Conservation (phyloP, 2,329 filamentous ascomycete species). For the Akanthomyces lecanii region DNA sequence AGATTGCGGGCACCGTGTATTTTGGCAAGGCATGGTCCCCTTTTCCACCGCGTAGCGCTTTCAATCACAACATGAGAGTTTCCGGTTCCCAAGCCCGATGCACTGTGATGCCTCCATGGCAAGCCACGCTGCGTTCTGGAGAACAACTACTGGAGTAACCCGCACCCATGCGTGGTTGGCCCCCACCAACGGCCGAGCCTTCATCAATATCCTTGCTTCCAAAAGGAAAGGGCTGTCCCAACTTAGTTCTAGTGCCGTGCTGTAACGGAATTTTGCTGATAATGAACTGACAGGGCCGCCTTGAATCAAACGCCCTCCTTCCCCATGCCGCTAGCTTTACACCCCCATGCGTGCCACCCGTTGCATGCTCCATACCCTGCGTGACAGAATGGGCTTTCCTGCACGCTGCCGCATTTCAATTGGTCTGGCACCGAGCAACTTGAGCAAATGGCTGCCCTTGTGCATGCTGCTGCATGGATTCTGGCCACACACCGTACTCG, state of each 20-base stretch:
- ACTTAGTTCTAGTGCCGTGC: constrained; percentile 9
- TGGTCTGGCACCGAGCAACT: background rate
- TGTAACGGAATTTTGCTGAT: constrained; percentile 7
- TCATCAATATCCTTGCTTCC: constrained; percentile 15
- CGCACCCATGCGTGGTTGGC: constrained; percentile 16
- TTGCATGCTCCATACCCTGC: constrained; percentile 14
- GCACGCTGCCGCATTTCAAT: constrained; percentile 2
- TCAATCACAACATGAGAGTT: background rate
- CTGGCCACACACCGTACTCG: constrained; percentile 12
- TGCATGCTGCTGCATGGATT: background rate
- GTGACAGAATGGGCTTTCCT: constrained; percentile 13
- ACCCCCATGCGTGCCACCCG: constrained; percentile 9
- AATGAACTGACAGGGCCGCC: constrained; percentile 10
- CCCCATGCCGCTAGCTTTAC: constrained; percentile 5
- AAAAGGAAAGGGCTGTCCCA: constrained; percentile 9
- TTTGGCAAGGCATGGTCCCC: background rate
- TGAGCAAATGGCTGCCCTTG: constrained; percentile 5
- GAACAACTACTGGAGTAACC: constrained; percentile 11
- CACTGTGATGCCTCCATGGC: constrained; percentile 10
- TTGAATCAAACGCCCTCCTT: constrained; percentile 4
- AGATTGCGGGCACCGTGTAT: background rate
- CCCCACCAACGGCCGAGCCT: constrained; percentile 17
- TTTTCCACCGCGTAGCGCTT: background rate
- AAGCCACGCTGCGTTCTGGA: constrained; percentile 4
- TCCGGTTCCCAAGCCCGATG: constrained; percentile 1